Percentiles rank a stretch among this genome's conserved stretches.
Evolutionary conservation across 2,329 filamentous ascomycete species (phyloP).

Genomic region (Ceratocystis smalleyi): DNA sequence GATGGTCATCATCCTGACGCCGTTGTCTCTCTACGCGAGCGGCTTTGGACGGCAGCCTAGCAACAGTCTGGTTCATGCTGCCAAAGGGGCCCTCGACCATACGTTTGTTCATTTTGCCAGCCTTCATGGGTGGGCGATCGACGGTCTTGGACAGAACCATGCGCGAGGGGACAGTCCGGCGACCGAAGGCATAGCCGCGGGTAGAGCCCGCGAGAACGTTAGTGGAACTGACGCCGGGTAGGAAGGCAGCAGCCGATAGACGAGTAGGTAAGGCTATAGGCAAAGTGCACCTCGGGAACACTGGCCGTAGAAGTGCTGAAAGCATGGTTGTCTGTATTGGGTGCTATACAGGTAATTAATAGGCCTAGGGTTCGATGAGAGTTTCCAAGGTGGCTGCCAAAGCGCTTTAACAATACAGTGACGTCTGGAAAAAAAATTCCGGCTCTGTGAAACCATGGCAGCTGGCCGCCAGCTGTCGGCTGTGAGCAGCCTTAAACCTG

Average conservation of each 20-base stretch:
- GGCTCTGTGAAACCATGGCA: neutral
- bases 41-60: slow-evolving; percentile 23
- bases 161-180: slow-evolving; percentile 29
- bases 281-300: neutral
- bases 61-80: slow-evolving; percentile 40
- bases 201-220: neutral
- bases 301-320: slow-evolving; percentile 1
- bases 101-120: slow-evolving; percentile 26
- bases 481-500: neutral
- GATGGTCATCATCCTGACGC: slow-evolving; percentile 6
- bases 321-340: neutral
- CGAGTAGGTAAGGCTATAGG: neutral
- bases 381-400: neutral
- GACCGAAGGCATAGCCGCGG: slow-evolving; percentile 10
- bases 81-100: slow-evolving; percentile 35
- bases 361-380: no score
- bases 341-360: neutral
- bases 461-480: neutral
- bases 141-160: slow-evolving; percentile 44
- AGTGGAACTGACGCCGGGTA: neutral
- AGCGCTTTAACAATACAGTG: neutral
- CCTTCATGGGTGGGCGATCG: slow-evolving; percentile 26
- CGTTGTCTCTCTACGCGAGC: neutral
- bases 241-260: neutral
- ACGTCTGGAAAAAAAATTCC: slow-evolving; percentile 6